Base-by-base conservation (phyloP, 2,329 filamentous ascomycete genomes). In the Fusarium sterilihyphosum region DNA sequence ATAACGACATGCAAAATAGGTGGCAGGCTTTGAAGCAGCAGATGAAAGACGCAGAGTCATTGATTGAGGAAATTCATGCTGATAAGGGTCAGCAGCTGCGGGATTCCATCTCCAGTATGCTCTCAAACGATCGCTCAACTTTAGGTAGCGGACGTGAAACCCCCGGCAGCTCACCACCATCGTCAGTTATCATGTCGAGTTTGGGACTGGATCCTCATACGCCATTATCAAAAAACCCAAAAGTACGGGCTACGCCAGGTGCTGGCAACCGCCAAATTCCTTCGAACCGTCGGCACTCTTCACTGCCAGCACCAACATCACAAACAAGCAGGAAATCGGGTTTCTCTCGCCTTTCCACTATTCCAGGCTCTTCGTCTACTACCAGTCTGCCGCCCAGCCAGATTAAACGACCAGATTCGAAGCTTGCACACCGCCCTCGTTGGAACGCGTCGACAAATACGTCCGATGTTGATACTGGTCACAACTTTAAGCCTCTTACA, bases 31-130 rank as follows among this genome's bases (percentile, higher is more conserved):
- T 98, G 59, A 94, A 95, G 79, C 87, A 88, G 20, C 90, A 93
- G 71, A 96, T 96, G 85, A 88, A 86, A 67, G 92, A 95, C 10
- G 91, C 96, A 85, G 94, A 98, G 81, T 80, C 87, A 12, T 85
- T 90, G 22, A 81, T 98, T 38, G 94, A 96, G 65, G 94, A 97
- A 61, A 85, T 95, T 5, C 88, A 92, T 57, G 83, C 84, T 13
- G 89, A 90, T 59, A 89, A 88, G 73, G 91, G 90, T 60, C 93
- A 95, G 79, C 93, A 96, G 77, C 87, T 98, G 56, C 90, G 96
- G 53, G 96, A 98, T 81, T 98, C 96, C 0, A 92, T 98, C 65
- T 98, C 95, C 1, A 98, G 94, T 76, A 94, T 98, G 82, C 86
- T 97, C 8, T 97, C 94, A 5, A 93, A 93, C 75, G 94, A 97